Evolutionary conservation across 768 basidiomycete genomes (phyloP).

Genomic region (Tricholoma hemisulphureum): DNA sequence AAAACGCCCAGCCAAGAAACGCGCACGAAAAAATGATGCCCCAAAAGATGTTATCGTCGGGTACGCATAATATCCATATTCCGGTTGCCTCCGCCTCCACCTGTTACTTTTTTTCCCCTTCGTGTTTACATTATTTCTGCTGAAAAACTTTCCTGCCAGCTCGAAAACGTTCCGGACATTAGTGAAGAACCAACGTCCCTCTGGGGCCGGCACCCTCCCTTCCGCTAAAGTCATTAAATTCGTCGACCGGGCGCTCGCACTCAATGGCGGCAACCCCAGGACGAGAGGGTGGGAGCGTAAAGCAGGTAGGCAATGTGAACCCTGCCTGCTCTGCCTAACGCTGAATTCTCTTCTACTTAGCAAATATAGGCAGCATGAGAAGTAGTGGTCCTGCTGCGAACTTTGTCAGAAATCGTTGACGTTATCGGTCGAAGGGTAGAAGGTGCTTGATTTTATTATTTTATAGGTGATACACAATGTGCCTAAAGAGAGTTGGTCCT

Average conservation of each 20-base stretch:
- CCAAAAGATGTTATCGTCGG: conserved; percentile 56
- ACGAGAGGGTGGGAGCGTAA: conserved; percentile 57
- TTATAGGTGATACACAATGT: too few species aligned
- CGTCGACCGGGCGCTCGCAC: conserved; percentile 47
- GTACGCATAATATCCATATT: too few species aligned
- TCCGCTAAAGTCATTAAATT: conserved; percentile 51
- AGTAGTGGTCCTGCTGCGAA: conserved; percentile 50
- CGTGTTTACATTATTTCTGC: background rate
- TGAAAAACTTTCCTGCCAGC: conserved; percentile 31
- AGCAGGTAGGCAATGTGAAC: conserved; percentile 42
- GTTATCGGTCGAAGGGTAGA: too few species aligned
- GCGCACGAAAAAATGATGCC: conserved; percentile 20
- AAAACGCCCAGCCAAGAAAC: conserved; percentile 32
- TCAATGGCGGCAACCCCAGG: conserved; percentile 40
- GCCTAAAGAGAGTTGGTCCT: too few species aligned
- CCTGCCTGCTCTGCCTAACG: background rate
- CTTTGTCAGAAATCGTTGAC: conserved; percentile 44
- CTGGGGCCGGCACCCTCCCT: conserved; percentile 44
- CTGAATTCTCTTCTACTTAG: conserved; percentile 27
- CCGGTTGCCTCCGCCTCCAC: too few species aligned
- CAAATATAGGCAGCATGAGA: conserved; percentile 57
- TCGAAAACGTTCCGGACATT: conserved; percentile 54
- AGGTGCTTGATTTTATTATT: too few species aligned
- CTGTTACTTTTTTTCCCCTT: too few species aligned
- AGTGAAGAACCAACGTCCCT: conserved; percentile 23